Base-by-base conservation (phyloP, 176 grass and related monocot genomes). In the Alopecurus myosuroides region DNA sequence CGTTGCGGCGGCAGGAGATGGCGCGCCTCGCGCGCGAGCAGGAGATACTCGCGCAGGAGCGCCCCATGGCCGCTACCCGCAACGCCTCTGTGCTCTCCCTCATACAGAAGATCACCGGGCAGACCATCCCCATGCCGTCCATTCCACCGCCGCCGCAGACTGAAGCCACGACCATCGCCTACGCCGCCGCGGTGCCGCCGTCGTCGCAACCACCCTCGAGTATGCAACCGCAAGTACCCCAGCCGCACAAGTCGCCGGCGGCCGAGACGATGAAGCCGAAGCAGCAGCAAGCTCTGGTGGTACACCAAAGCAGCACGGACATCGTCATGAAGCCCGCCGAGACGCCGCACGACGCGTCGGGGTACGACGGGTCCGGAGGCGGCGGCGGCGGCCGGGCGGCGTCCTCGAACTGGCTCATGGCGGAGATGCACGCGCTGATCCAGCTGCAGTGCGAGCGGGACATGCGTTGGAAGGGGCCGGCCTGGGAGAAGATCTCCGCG, bases 401-500 rank as follows among this genome's bases (percentile, higher is more conserved):
- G 77, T 83, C 91, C 5, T 95, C 95, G 37, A 75, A 87, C 84
- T 98, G 95, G 95, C 85, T 91, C 10, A 92, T 92, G 87, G 66
- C 82, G n/a, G 95, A 98, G 90, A 87, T 95, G 33, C 95, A 98
- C 65, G 91, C 91, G 8, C 66, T 98, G 66, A 98, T 98, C 56
- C 90, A 93, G 85, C 35, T 98, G 10, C 90, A 89, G 71, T 90
- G 82, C 77, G 90, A 73, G n/a, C 78, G 93, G 6, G 91, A 92
- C 29, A 91, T 67, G 22, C 74, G 89, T 66, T 91, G 72, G 91
- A 95, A 52, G 65, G 95, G 88, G 4, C 93, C 91, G 0, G 85
- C 95, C 11, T 98, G 95, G 95, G 93, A 98, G 77, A 93, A 98
- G 87, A 95, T 98, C 85, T 95, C 95, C 9, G 36, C 53, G 9